A percentile compares a stretch with the other conserved stretches of the same genome.
These are phyloP conservation scores for Crithidia bombi DNA, from an alignment of 208 protist genomes.

Conservation along the genomic window DNA sequence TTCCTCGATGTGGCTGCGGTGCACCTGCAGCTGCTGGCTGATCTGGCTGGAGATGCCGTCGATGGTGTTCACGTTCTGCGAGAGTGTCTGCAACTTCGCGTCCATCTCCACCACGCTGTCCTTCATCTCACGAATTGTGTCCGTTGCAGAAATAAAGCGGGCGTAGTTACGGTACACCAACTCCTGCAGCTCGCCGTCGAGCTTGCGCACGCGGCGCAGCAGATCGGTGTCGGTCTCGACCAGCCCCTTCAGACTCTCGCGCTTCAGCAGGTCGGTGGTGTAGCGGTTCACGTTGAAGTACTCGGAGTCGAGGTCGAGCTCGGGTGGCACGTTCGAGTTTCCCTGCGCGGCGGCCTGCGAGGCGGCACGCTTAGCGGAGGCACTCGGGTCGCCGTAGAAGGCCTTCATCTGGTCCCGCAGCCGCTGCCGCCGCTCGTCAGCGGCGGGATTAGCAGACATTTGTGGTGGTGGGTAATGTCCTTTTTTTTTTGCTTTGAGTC, in stretches of 20 bases:
- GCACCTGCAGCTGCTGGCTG: conserved; percentile 59
- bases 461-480: too few species aligned
- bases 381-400: conserved; percentile 79
- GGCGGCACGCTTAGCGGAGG: conserved; percentile 20
- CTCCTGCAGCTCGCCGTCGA: conserved; percentile 97
- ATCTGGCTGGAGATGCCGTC: conserved; percentile 68
- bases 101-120: conserved; percentile 92
- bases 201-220: conserved; percentile 63
- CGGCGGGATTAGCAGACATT: conserved; percentile 8
- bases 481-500: too few species aligned
- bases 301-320: conserved; percentile 85
- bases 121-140: conserved; percentile 96
- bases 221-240: conserved; percentile 84
- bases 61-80: conserved; percentile 73
- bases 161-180: conserved; percentile 99
- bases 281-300: conserved; percentile 83
- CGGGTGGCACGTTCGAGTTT: conserved; percentile 44
- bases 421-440: conserved; percentile 56
- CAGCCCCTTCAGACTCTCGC: conserved; percentile 72
- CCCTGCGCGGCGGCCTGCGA: conserved; percentile 10
- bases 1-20: conserved; percentile 72
- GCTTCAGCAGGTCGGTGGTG: conserved; percentile 78
- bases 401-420: conserved; percentile 79
- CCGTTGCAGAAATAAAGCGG: conserved; percentile 98
- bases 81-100: conserved; percentile 76